Conservation (phyloP, 441 rosid species). For the Euphorbia celastroides region DNA sequence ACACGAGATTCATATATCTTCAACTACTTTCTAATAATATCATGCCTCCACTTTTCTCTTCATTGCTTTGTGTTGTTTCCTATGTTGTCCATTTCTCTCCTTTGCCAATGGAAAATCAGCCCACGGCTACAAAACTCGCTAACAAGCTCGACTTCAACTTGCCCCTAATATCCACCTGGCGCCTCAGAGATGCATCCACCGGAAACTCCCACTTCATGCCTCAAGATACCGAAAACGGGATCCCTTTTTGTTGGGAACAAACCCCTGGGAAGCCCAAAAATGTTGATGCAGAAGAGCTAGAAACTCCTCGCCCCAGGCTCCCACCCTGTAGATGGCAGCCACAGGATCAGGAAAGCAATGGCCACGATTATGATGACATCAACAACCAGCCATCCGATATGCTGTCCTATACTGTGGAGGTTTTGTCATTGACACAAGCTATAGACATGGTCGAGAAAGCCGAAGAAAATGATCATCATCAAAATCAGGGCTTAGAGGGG, state of each 20-base stretch:
- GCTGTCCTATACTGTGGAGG: constrained; percentile 43
- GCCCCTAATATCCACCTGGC: constrained; percentile 67
- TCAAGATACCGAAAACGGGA: constrained; percentile 30
- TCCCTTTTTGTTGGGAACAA: constrained; percentile 90
- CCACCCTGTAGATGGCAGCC: constrained; percentile 61
- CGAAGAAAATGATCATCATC: constrained; percentile 30
- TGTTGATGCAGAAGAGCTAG: constrained; percentile 13
- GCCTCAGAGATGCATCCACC: constrained; percentile 23
- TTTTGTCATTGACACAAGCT: constrained; percentile 70
- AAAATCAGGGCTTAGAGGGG: constrained; percentile 22
- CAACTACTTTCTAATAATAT: constrained; percentile 30
- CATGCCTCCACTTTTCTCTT: constrained; percentile 21
- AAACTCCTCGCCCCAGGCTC: constrained; percentile 60
- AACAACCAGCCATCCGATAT: constrained; percentile 22
- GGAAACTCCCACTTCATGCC: constrained; percentile 18
- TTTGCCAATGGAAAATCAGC: constrained; percentile 19
- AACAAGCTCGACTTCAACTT: constrained; percentile 61
- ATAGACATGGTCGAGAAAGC: constrained; percentile 66
- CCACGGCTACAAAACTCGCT: constrained; percentile 31
- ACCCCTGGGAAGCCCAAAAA: constrained; percentile 76
- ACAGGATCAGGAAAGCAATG: constrained; percentile 3
- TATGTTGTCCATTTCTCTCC: background rate
- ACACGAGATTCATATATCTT: constrained; percentile 52
- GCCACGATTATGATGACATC: constrained; percentile 25
- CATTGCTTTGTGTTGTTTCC: constrained; percentile 16